Evolutionary conservation across 805 yeast genomes (phyloP).

Genomic region (Zygosaccharomyces siamensis): DNA sequence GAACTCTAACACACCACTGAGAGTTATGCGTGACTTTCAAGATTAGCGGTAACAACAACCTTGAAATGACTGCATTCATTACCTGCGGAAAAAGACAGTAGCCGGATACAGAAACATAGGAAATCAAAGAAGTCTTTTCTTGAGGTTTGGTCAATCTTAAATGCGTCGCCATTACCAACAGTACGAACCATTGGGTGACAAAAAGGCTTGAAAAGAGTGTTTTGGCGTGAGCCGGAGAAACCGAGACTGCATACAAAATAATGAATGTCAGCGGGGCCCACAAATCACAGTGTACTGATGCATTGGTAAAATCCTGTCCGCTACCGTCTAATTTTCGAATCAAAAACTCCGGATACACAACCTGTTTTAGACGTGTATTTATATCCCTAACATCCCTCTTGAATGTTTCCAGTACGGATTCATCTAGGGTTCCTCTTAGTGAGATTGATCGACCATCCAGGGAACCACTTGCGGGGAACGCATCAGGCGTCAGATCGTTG

Average conservation of each 20-base stretch:
- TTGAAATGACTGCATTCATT: constrained; percentile 24
- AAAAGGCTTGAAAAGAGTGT: constrained; percentile 32
- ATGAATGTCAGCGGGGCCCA: constrained; percentile 37
- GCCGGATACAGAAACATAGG: constrained; percentile 32
- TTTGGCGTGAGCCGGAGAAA: constrained; percentile 27
- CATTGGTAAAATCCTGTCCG: constrained; percentile 7
- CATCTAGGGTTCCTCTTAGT: constrained; percentile 34
- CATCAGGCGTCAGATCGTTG: constrained; percentile 8
- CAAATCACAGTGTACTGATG: constrained; percentile 27
- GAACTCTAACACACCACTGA: constrained; percentile 17
- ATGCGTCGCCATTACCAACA: constrained; percentile 31
- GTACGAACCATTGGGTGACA: constrained; percentile 29
- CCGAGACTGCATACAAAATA: constrained; percentile 29
- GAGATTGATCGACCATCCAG: background rate
- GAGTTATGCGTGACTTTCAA: constrained; percentile 13
- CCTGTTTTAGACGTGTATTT: constrained; percentile 30
- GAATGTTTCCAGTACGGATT: constrained; percentile 26
- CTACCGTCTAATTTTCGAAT: background rate
- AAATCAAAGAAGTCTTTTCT: constrained; percentile 25
- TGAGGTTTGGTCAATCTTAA: constrained; percentile 26
- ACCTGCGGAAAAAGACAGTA: constrained; percentile 35
- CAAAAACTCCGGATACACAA: constrained; percentile 32
- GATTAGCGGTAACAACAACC: constrained; percentile 26
- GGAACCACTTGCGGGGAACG: constrained; percentile 4
- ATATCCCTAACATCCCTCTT: constrained; percentile 32